Percentiles rank a stretch among this genome's conserved stretches.
These are phyloP conservation scores for Leccinum colubrinum DNA, from an alignment of 1,284 basidiomycete species.

Conservation along the genomic window DNA sequence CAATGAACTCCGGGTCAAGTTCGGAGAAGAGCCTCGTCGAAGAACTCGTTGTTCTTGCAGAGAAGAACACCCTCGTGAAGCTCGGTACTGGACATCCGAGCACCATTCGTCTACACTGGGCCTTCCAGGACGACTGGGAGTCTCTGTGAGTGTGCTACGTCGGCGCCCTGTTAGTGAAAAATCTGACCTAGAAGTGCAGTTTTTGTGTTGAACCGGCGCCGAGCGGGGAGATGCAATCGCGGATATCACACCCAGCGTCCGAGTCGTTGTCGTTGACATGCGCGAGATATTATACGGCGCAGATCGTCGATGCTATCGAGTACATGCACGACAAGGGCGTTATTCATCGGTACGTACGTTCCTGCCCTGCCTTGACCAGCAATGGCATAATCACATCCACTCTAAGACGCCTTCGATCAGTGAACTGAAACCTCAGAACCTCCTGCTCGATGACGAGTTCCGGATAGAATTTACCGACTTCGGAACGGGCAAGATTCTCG, in stretches of 20 bases:
- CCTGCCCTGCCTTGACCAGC: too few species aligned
- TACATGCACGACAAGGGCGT: too few species aligned
- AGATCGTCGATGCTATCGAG: too few species aligned
- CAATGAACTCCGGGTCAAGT: constrained; percentile 45
- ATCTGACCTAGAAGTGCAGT: constrained; percentile 44
- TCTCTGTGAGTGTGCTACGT: constrained; percentile 32
- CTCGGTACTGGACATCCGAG: constrained; percentile 77
- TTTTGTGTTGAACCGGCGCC: constrained; percentile 85
- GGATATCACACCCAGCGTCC: constrained; percentile 53
- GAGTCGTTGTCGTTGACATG: too few species aligned
- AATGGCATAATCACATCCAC: too few species aligned
- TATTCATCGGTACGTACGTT: too few species aligned
- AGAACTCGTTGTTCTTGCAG: constrained; percentile 60
- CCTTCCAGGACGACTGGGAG: constrained; percentile 38
- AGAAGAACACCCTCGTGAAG: constrained; percentile 62
- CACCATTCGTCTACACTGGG: constrained; percentile 76
- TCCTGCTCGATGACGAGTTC: constrained; percentile 82
- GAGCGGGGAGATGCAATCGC: constrained; percentile 79
- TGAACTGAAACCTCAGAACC: constrained; percentile 92
- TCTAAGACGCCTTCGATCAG: constrained; percentile 29
- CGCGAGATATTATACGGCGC: too few species aligned
- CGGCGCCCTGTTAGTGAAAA: background rate
- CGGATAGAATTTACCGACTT: constrained; percentile 96
- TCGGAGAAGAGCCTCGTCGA: constrained; percentile 43
- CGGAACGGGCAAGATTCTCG: constrained; percentile 90